Evolutionary conservation across 202 grass and related monocot species (phyloP).

Genomic region (Panicum virgatum): DNA sequence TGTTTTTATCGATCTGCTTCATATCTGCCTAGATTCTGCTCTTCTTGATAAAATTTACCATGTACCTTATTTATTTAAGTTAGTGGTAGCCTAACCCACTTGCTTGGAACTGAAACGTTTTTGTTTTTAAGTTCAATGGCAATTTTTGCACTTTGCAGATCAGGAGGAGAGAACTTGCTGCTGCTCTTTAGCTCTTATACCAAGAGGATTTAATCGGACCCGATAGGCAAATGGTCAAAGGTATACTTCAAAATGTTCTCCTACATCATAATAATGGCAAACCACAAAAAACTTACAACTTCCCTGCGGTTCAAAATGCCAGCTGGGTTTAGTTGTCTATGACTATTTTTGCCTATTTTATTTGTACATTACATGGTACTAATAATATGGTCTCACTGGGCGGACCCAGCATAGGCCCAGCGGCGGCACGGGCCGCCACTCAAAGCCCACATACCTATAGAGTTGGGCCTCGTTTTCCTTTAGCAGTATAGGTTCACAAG

Average conservation of each 20-base stretch:
- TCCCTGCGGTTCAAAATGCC: slow-evolving; percentile 32
- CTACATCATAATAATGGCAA: slow-evolving; percentile 1
- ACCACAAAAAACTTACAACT: slow-evolving; percentile 8
- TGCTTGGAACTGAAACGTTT: neutral
- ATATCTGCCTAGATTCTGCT: slow-evolving; percentile 9
- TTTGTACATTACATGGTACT: slow-evolving; percentile 76
- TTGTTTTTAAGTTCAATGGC: neutral
- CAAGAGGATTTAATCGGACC: slow-evolving; percentile 97
- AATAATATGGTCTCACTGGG: neutral
- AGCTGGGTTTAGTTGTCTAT: slow-evolving; percentile 96
- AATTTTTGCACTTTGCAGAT: slow-evolving; percentile 53
- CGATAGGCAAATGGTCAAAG: slow-evolving; percentile 99
- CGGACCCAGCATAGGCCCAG: too few species aligned
- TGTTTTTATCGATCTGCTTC: neutral
- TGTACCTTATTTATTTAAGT: neutral
- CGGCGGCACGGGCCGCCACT: too few species aligned
- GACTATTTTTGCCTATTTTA: slow-evolving; percentile 62
- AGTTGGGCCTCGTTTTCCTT: too few species aligned
- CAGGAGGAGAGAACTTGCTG: slow-evolving; percentile 92
- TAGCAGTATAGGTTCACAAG: too few species aligned
- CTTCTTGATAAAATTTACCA: neutral
- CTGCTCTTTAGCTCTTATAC: slow-evolving; percentile 66
- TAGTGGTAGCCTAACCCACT: neutral
- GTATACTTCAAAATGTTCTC: slow-evolving; percentile 39
- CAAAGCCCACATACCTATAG: too few species aligned